These are phyloP conservation scores for Oryza punctata DNA, from an alignment of 176 grass and related monocot species.

Conservation along the genomic window DNA sequence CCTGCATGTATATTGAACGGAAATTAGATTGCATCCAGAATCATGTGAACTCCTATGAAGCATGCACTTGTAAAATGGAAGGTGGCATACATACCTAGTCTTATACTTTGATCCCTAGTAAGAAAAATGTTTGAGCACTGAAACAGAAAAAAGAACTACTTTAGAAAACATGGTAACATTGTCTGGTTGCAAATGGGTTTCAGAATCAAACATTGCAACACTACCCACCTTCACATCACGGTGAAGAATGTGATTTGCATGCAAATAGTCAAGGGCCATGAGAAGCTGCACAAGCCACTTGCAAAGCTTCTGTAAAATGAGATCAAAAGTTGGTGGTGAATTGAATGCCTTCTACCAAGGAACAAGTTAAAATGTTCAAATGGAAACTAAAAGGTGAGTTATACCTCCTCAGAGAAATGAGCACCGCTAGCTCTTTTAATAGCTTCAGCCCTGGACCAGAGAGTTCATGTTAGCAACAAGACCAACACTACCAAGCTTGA, in stretches of 20 bases:
- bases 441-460: constrained; percentile 64
- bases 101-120: constrained; percentile 75
- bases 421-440: constrained; percentile 65
- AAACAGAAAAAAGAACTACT: constrained; percentile 30
- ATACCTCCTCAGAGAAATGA: constrained; percentile 80
- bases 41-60: constrained; percentile 3
- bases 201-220: constrained; percentile 4
- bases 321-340: not conserved
- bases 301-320: constrained; percentile 67
- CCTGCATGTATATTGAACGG: constrained; percentile 47
- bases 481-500: not conserved
- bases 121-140: constrained; percentile 97
- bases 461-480: not conserved
- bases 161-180: constrained; percentile 21
- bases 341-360: constrained; percentile 14
- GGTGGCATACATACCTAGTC: constrained; percentile 64
- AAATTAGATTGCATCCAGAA: constrained; percentile 9
- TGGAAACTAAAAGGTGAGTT: not conserved
- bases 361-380: not conserved
- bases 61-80: constrained; percentile 18
- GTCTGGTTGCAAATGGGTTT: not conserved
- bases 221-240: constrained; percentile 85
- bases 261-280: constrained; percentile 93
- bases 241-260: constrained; percentile 90
- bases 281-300: constrained; percentile 87